These are phyloP conservation scores for Neurospora sp. DNA, from an alignment of 495 filamentous ascomycete species.

Conservation along the genomic window DNA sequence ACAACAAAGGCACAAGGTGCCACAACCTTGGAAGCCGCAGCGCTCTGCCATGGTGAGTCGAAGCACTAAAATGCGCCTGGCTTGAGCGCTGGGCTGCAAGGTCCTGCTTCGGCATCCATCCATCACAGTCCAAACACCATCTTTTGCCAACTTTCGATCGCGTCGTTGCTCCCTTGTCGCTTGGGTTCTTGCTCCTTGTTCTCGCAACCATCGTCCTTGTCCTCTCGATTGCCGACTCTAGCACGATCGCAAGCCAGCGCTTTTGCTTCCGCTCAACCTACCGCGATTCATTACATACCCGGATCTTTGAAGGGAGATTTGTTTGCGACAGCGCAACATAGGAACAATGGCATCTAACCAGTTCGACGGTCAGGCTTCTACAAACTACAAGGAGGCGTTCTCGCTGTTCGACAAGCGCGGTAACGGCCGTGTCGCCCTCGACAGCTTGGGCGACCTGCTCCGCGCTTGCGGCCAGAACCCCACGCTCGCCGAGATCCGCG, in stretches of 20 bases:
- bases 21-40: background rate
- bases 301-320: background rate
- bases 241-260: background rate
- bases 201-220: background rate
- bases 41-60: background rate
- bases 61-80: background rate
- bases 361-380: slow-evolving; percentile 65
- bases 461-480: slow-evolving; percentile 97
- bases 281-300: background rate
- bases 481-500: slow-evolving; percentile 80
- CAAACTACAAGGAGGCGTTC: slow-evolving; percentile 99
- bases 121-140: background rate
- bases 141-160: background rate
- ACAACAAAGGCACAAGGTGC: slow-evolving; percentile 10
- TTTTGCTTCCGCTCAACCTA: background rate
- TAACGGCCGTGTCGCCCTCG: slow-evolving; percentile 75
- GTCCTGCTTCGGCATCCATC: background rate
- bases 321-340: background rate
- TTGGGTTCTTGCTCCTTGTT: background rate
- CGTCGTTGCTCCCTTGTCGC: background rate
- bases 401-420: slow-evolving; percentile 98
- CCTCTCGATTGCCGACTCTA: background rate
- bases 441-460: slow-evolving; percentile 83
- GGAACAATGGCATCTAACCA: slow-evolving; percentile 38
- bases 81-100: background rate